These are phyloP conservation scores for Friedmanniomyces simplex DNA, from an alignment of 495 filamentous ascomycete species.

Conservation along the genomic window DNA sequence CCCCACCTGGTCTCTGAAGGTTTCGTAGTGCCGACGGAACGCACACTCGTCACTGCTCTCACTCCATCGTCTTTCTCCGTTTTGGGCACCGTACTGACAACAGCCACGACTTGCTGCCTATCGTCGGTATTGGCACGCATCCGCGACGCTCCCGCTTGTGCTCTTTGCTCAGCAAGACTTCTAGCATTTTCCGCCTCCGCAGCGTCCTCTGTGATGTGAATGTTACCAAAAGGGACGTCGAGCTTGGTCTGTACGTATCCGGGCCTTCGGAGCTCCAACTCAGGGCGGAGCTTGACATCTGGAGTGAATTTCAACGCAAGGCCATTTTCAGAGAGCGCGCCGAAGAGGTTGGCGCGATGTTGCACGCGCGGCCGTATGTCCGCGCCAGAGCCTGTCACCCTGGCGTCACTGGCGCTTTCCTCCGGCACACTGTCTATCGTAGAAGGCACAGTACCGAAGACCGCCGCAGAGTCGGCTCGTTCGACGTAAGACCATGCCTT, in stretches of 20 bases:
- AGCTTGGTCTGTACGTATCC: conserved; percentile 9
- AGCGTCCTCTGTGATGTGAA: neutral
- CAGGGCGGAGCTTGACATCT: no score
- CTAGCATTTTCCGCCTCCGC: neutral
- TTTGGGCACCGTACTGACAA: neutral
- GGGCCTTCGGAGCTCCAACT: no score
- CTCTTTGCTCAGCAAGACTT: neutral
- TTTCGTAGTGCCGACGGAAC: neutral
- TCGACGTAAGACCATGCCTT: neutral
- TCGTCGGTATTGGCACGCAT: neutral
- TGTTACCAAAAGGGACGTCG: conserved; percentile 12
- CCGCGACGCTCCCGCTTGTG: neutral
- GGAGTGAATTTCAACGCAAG: conserved; percentile 8
- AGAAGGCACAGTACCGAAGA: conserved; percentile 8
- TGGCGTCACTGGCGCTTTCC: neutral
- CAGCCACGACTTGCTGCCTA: no score
- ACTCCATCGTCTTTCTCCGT: neutral
- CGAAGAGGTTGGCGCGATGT: conserved; percentile 8
- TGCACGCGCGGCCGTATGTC: neutral
- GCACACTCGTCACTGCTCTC: neutral
- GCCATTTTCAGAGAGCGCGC: conserved; percentile 16
- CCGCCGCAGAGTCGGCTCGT: neutral
- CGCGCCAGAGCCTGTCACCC: neutral
- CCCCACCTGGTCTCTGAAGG: neutral
- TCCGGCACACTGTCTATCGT: neutral